A percentile compares a stretch with the other conserved stretches of the same genome.
Conservation (phyloP, 345 rosid genomes). For the Arabidopsis arenosa region DNA sequence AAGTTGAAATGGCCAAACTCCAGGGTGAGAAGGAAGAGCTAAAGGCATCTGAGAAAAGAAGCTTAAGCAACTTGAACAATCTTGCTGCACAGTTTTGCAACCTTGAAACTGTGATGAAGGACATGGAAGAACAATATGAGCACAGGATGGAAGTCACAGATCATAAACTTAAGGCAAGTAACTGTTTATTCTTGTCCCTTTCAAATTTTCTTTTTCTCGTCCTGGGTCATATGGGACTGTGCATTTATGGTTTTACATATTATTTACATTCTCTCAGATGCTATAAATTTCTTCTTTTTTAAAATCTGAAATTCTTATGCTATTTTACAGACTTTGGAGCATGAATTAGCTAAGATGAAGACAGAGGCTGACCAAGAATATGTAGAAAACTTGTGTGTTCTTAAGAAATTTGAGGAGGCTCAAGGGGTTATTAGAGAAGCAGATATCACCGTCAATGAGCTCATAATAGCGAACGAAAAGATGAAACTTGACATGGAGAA, state of each 20-base stretch:
- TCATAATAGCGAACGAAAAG: conserved; percentile 73
- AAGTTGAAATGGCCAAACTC: conserved; percentile 67
- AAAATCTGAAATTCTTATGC: conserved; percentile 22
- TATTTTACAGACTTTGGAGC: conserved; percentile 67
- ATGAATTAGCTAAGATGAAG: conserved; percentile 75
- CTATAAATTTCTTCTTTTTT: conserved; percentile 11
- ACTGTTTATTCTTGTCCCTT: conserved; percentile 8
- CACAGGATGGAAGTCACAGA: conserved; percentile 52
- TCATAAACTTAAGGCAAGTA: conserved; percentile 54
- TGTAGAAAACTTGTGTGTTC: conserved; percentile 68
- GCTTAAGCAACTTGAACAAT: conserved; percentile 54
- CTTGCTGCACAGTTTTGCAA: conserved; percentile 54
- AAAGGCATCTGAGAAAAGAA: conserved; percentile 57
- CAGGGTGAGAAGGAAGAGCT: conserved; percentile 68
- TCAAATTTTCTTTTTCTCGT: conserved; percentile 20
- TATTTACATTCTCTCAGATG: conserved; percentile 8
- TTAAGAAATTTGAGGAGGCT: conserved; percentile 90
- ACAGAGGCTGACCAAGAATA: conserved; percentile 63
- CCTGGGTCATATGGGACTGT: conserved; percentile 13
- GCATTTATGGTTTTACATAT: conserved; percentile 16
- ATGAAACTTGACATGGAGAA: conserved; percentile 70
- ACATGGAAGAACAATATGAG: conserved; percentile 60
- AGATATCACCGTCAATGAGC: conserved; percentile 77
- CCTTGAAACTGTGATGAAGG: conserved; percentile 55
- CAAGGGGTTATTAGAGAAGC: conserved; percentile 85